Percentiles rank a stretch among this genome's conserved stretches.
phyloP scores from a whole-genome alignment of 495 filamentous ascomycete genomes.

The Neurospora hispaniola region DNA sequence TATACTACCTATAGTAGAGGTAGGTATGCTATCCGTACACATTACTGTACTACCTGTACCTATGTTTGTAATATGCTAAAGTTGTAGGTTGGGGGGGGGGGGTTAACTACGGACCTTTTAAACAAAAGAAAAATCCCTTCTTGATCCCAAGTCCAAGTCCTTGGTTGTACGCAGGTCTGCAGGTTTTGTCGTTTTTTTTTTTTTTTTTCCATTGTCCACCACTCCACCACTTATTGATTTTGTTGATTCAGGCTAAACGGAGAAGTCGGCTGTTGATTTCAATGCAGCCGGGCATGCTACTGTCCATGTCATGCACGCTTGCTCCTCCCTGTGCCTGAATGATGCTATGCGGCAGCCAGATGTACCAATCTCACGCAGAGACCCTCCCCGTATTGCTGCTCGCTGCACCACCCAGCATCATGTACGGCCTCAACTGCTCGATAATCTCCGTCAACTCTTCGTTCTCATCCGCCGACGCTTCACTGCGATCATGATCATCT shows the following conservation, averaged over 20 bases:
- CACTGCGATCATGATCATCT: neutral
- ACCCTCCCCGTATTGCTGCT: neutral
- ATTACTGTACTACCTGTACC: neutral
- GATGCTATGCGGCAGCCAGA: neutral
- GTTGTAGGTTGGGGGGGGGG: neutral
- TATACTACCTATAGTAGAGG: too few relatives aligned
- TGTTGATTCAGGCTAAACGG: neutral
- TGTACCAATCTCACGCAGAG: neutral
- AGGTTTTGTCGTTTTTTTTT: neutral
- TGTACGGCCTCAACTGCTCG: neutral
- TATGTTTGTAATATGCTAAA: neutral
- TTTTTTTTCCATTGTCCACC: too few relatives aligned
- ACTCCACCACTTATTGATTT: neutral
- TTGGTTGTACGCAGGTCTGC: neutral
- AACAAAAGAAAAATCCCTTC: neutral
- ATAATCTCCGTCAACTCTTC: neutral
- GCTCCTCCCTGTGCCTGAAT: neutral
- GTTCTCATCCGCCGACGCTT: neutral
- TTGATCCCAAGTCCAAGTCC: neutral
- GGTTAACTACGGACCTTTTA: neutral
- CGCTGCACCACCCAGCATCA: neutral
- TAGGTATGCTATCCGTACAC: neutral
- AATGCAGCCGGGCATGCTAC: neutral
- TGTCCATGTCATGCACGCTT: neutral
- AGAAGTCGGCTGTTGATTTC: neutral